Evolutionary conservation across 345 rosid genomes (phyloP), one percentile per base, ranked within the genome.

Genomic region (Anastatica hierochuntica): DNA sequence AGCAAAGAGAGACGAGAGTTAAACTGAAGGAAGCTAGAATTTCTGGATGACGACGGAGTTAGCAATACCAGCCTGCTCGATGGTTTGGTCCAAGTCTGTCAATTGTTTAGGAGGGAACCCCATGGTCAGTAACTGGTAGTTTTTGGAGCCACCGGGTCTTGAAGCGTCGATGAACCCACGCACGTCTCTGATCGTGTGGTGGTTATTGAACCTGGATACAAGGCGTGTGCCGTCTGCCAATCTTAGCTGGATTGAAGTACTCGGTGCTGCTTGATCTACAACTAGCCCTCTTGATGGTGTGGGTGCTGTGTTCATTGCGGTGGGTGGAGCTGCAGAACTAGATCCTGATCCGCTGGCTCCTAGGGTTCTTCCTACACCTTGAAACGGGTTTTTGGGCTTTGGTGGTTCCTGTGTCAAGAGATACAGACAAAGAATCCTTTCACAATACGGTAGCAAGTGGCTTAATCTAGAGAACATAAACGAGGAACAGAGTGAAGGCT

Each of bases 101-200:
- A 92, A 83, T 30, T 73, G 90, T 53, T 73, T 81, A 44, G 96
- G 98, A 63, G 98, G 98, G 63, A 92, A 92, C 13, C 98, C 95
- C 98, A 88, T 88, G 7, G 86, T 78, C 69, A 78, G 82, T 61
- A 92, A 70, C 63, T 74, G 94, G 61, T 85, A 92, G 40, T 79
- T 73, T 67, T 76, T 72, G 2, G 71, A 61, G 15, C 94, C 81
- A 0, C 82, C 86, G 0, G 88, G 83, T 57, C 90, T 74, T 10
- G 96, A 83, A 4, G 98, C 96, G 5, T 79, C 82, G 2, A 92
- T 88, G 79, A 83, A 83, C n/a, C 70, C 79, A 34, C 79, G 88
- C 1, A 92, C 33, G 27, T 92, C 95, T 69, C 85, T 60, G 27
- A 92, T 56, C 0, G 90, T 81, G 62, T 92, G 95, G 76, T 74